Conservation (phyloP, 1,284 basidiomycete genomes). For the Ceratobasidium sp. region DNA sequence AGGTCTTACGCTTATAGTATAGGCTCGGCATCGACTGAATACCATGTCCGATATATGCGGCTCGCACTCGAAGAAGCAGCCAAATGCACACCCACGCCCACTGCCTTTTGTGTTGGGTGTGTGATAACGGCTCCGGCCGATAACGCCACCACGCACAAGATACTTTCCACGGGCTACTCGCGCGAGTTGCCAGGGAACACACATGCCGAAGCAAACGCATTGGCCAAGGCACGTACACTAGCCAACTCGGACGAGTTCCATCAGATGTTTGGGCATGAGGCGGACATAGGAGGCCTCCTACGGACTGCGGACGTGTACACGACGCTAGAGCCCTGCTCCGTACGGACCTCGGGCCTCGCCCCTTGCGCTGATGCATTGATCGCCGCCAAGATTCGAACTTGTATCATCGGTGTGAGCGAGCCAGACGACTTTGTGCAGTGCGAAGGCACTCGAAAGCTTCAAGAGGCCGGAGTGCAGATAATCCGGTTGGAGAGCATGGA, state of each 20-base stretch:
- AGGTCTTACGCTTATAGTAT: not conserved
- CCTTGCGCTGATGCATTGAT: slow-evolving; percentile 91
- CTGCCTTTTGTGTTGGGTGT: slow-evolving; percentile 96
- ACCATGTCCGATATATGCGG: slow-evolving; percentile 62
- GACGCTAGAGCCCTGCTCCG: slow-evolving; percentile 96
- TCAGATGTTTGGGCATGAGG: slow-evolving; percentile 49
- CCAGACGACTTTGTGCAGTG: slow-evolving; percentile 96
- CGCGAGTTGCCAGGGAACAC: slow-evolving; percentile 95
- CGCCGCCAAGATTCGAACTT: slow-evolving; percentile 70
- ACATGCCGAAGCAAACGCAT: slow-evolving; percentile 95
- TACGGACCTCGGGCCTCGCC: slow-evolving; percentile 84
- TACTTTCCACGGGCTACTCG: slow-evolving; percentile 87
- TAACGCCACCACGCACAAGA: slow-evolving; percentile 49
- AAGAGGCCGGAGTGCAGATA: slow-evolving; percentile 78
- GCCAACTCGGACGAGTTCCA: slow-evolving; percentile 45
- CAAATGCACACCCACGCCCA: slow-evolving; percentile 73
- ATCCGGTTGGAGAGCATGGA: slow-evolving; percentile 75
- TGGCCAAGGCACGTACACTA: slow-evolving; percentile 68
- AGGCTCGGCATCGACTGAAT: slow-evolving; percentile 41
- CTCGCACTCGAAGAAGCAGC: slow-evolving; percentile 76
- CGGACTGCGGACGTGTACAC: slow-evolving; percentile 80
- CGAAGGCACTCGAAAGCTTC: slow-evolving; percentile 81
- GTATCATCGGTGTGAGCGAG: slow-evolving; percentile 91
- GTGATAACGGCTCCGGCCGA: slow-evolving; percentile 63
- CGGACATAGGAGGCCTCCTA: slow-evolving; percentile 57